phyloP scores from a whole-genome alignment of 805 yeast genomes.

The Pachysolen tannophilus region DNA sequence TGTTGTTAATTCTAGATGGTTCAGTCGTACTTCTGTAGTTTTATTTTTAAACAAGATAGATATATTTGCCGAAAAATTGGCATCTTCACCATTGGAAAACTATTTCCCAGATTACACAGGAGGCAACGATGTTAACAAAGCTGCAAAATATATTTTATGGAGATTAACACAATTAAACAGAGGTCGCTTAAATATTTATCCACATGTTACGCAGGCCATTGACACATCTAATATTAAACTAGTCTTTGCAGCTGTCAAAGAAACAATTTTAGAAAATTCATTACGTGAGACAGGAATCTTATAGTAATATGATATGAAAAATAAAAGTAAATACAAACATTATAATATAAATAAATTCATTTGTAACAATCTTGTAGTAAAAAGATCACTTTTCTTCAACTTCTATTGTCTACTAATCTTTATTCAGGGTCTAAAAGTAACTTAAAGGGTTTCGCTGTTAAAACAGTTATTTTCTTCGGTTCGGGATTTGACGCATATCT shows the following conservation, averaged over 20 bases:
- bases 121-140: constrained; percentile 82
- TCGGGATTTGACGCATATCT: no score
- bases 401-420: no score
- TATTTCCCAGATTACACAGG: constrained; percentile 90
- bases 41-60: constrained; percentile 86
- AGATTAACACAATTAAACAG: constrained; percentile 80
- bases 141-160: constrained; percentile 88
- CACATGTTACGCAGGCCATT: constrained; percentile 92
- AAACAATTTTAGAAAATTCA: constrained; percentile 69
- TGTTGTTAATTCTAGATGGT: constrained; percentile 90
- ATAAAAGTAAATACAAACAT: no score
- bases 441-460: no score
- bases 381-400: no score
- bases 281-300: constrained; percentile 70
- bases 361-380: no score
- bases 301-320: no score
- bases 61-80: constrained; percentile 78
- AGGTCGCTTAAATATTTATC: constrained; percentile 73
- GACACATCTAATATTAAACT: constrained; percentile 83
- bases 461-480: no score
- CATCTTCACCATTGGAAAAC: constrained; percentile 70
- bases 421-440: no score
- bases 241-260: constrained; percentile 80
- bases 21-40: constrained; percentile 77
- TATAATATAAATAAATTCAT: no score